Evolutionary conservation across 306 rosid genomes (phyloP).

Genomic region (Vigna trinervia): DNA sequence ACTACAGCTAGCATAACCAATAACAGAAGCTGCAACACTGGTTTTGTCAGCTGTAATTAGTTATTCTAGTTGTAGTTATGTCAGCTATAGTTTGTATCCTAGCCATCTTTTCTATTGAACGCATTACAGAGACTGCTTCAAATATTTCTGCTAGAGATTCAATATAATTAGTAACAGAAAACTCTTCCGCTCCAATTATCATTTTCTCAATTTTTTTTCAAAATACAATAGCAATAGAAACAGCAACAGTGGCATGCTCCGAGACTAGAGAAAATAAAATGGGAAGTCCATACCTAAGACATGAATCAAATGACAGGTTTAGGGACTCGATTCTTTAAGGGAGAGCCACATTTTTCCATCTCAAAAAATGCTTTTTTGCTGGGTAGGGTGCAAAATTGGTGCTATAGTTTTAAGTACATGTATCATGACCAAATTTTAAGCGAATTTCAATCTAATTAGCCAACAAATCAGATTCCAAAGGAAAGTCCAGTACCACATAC

Average conservation of each 20-base stretch:
- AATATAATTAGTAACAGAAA: too few species aligned
- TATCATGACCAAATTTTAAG: not conserved
- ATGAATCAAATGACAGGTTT: not conserved
- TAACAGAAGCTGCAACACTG: too few species aligned
- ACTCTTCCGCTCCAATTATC: too few species aligned
- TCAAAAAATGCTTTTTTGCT: not conserved
- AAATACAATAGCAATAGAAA: not conserved
- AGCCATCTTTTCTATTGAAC: too few species aligned
- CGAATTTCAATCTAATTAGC: not conserved
- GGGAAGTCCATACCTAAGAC: not conserved
- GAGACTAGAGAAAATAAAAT: constrained; percentile 16
- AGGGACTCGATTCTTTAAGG: not conserved
- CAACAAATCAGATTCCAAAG: not conserved
- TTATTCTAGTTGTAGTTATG: too few species aligned
- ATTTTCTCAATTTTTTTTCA: too few species aligned
- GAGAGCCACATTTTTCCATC: constrained; percentile 3
- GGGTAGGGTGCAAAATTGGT: not conserved
- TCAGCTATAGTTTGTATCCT: too few species aligned
- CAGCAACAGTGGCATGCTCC: not conserved
- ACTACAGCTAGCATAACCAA: too few species aligned
- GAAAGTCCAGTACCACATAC: constrained; percentile 7
- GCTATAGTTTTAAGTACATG: not conserved
- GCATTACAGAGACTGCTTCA: too few species aligned
- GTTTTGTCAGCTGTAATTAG: too few species aligned
- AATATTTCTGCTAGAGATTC: too few species aligned